Percentiles rank a stretch among this genome's conserved stretches.
Conservation (phyloP, 2,329 filamentous ascomycete genomes). For the Pseudogymnoascus sp. region DNA sequence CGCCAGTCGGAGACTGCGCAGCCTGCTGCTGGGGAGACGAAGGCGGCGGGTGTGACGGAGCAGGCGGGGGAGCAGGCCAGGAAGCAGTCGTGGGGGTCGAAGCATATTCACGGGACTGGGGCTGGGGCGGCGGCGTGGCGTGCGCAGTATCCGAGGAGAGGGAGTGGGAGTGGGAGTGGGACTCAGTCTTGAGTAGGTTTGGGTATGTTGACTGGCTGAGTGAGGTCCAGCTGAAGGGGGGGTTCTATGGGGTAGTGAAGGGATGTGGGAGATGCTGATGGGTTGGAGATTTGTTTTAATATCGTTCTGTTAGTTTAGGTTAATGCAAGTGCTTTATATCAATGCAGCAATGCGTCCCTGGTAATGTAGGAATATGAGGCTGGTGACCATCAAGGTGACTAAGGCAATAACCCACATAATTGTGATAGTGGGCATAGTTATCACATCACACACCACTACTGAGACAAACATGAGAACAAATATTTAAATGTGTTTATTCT, state of each 20-base stretch:
- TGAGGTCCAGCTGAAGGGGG: neutral
- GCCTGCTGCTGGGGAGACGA: neutral
- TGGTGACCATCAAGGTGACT: no score
- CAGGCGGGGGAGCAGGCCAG: neutral
- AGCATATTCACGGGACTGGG: slow-evolving; percentile 5
- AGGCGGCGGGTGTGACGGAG: neutral
- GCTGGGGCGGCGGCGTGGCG: slow-evolving; percentile 6
- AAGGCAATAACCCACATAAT: neutral
- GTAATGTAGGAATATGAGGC: neutral
- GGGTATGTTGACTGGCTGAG: neutral
- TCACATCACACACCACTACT: neutral
- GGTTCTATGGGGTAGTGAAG: neutral
- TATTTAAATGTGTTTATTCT: neutral
- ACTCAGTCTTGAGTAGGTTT: neutral
- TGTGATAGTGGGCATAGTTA: neutral
- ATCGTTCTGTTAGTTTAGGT: neutral
- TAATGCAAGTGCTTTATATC: neutral
- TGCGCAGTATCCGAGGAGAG: neutral
- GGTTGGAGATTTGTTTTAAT: neutral
- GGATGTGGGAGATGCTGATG: neutral
- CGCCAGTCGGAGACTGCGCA: neutral
- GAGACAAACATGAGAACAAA: no score
- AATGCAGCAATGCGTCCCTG: neutral
- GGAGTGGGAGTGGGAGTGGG: neutral
- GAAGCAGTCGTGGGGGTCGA: neutral